A percentile compares a stretch with the other conserved stretches of the same genome.
Conservation (phyloP, 371 early-diverging fungal genomes). For the Chytridium lagenaria region DNA sequence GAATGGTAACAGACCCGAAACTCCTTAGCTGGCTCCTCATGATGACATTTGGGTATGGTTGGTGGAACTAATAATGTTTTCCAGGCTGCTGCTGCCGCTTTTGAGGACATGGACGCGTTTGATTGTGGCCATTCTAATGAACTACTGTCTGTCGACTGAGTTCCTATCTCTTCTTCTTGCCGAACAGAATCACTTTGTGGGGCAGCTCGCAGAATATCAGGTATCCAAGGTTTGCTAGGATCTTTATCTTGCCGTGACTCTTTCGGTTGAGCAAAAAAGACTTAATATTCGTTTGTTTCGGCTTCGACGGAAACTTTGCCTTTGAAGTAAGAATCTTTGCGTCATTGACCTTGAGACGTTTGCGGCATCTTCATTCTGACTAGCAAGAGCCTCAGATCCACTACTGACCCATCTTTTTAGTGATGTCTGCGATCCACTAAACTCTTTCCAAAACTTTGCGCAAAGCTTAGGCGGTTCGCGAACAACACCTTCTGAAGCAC, state of each 20-base stretch:
- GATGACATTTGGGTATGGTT: slow-evolving; percentile 67
- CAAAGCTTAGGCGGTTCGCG: slow-evolving; percentile 60
- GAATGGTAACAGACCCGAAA: slow-evolving; percentile 48
- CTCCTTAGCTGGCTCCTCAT: slow-evolving; percentile 70
- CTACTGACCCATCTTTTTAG: slow-evolving; percentile 46
- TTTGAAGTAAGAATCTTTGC: too few species aligned
- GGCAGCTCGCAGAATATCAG: too few species aligned
- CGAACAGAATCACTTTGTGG: too few species aligned
- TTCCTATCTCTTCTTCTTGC: too few species aligned
- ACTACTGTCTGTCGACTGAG: neutral
- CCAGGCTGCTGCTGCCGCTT: slow-evolving; percentile 62
- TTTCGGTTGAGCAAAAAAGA: slow-evolving; percentile 47
- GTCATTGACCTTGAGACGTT: neutral
- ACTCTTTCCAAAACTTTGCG: slow-evolving; percentile 67
- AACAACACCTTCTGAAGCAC: neutral
- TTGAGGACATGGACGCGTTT: too few species aligned
- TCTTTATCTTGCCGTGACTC: too few species aligned
- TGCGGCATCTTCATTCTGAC: neutral
- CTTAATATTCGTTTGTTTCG: slow-evolving; percentile 16
- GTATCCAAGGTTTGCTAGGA: too few species aligned
- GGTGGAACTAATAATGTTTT: slow-evolving; percentile 60
- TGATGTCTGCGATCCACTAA: slow-evolving; percentile 61
- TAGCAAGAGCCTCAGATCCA: too few species aligned
- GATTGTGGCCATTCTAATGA: too few species aligned
- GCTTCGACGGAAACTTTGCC: neutral